Percentiles rank a stretch among this genome's conserved stretches.
Conservation (phyloP, 139 green algal species). For the Asterochloris sp. region DNA sequence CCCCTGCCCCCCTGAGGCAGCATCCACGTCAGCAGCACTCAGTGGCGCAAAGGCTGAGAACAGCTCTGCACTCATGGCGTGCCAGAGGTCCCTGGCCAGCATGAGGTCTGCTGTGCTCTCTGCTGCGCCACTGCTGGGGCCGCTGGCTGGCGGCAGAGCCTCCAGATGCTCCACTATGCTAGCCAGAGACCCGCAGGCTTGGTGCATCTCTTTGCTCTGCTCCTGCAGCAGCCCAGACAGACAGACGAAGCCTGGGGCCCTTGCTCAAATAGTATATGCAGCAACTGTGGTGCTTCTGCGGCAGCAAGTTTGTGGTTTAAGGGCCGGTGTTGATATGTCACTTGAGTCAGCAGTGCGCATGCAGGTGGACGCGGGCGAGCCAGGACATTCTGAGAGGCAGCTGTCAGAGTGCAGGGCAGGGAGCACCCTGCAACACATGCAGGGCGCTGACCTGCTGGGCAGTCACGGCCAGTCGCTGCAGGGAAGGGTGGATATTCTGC, state of each 20-base stretch:
- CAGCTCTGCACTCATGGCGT: background rate
- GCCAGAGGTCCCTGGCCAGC: conserved; percentile 1
- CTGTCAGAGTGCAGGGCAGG: too few relatives aligned
- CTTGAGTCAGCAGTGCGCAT: too few relatives aligned
- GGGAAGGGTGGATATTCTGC: conserved; percentile 7
- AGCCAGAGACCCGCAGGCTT: background rate
- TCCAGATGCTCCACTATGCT: conserved; percentile 16
- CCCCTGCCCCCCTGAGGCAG: background rate
- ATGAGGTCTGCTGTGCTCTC: background rate
- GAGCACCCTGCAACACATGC: too few relatives aligned
- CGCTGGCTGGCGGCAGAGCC: background rate
- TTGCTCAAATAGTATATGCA: too few relatives aligned
- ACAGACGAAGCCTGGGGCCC: too few relatives aligned
- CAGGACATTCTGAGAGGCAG: too few relatives aligned
- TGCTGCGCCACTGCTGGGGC: background rate
- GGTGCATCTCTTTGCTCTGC: background rate
- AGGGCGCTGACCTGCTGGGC: background rate
- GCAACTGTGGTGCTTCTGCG: too few relatives aligned
- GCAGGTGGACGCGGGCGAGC: too few relatives aligned
- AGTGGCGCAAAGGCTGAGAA: background rate
- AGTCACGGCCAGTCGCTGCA: conserved; percentile 5
- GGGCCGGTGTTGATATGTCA: too few relatives aligned
- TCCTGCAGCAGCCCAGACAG: background rate
- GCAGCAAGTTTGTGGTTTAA: too few relatives aligned
- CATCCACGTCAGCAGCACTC: conserved; percentile 5